Evolutionary conservation across 768 basidiomycete species (phyloP), one percentile per base, ranked within the genome.

Genomic region (Suillus subalutaceus): DNA sequence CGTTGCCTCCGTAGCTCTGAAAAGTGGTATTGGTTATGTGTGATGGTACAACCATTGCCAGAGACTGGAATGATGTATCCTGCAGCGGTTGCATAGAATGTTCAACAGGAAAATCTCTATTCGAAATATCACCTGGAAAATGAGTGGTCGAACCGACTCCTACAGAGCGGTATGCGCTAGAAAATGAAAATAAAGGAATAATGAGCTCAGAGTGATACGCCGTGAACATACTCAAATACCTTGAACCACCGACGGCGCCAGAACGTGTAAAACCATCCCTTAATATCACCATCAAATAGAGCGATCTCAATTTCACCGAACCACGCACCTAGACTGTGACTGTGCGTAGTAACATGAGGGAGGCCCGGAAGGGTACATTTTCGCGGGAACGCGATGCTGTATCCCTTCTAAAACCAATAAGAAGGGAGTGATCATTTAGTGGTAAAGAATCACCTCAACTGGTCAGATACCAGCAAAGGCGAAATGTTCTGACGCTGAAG

Each of bases 321-420:
- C 10, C 26, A 43, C 59, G 20, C 41, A 60, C 59, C 59, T 60
- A 30, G 58, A 26, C 9, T 59, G 58, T 59, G 18, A 41, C 41
- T 60, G 59, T 60, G 26, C 10, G 6, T 43, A 20, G 26, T 37
- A 13, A 32, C 4, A 10, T 40, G 40, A 12, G 40, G 12, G 10
- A 55, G 16, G 9, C 2, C 52, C 30, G 5, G 5, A 18, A 20
- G 10, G 26, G 41, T n/a, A 18, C 2, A 2, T 30, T 32, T 18
- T 20, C 26, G 6, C 9, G 18, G 40, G 18, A 43, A 20, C 12
- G 18, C 8, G 18, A 32, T 43, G 16, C 10, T 13, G 7, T 43
- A 20, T 60, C 23, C 26, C 59, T 60, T 41, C 5, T 18, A 20
- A 60, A 30, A 30, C 59, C 10, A 10, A 43, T 60, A 41, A 43